phyloP scores from a whole-genome alignment of 2,329 filamentous ascomycete genomes.

The Zymoseptoria crescenta region DNA sequence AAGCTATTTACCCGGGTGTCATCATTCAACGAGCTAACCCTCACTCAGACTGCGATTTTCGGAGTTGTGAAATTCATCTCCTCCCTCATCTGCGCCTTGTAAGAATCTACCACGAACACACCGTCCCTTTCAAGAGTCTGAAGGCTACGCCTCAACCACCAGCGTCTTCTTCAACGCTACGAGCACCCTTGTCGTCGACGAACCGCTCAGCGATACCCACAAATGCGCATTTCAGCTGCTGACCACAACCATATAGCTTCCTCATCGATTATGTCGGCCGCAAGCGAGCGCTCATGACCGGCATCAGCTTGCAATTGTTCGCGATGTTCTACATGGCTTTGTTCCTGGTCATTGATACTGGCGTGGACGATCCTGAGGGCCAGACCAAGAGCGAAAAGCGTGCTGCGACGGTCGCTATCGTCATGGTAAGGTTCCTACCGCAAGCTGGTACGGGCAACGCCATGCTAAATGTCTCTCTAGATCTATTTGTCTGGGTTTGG shows the following conservation, averaged over 20 bases:
- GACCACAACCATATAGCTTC: too few species aligned
- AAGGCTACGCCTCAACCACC: too few species aligned
- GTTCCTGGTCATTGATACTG: conserved; percentile 51
- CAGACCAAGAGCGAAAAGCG: conserved; percentile 45
- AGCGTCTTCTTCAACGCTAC: too few species aligned
- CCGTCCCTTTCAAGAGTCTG: too few species aligned
- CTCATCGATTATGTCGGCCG: conserved; percentile 65
- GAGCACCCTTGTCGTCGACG: too few species aligned
- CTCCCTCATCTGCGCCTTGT: conserved; percentile 62
- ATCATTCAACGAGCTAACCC: too few species aligned
- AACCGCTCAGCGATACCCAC: too few species aligned
- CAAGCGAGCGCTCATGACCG: conserved; percentile 49
- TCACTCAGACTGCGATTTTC: conserved; percentile 67
- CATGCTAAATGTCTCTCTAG: neutral
- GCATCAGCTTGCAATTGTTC: conserved; percentile 33
- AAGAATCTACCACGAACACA: too few species aligned
- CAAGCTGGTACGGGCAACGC: neutral
- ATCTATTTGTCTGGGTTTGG: conserved; percentile 53
- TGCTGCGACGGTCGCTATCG: conserved; percentile 58
- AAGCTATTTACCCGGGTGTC: too few species aligned
- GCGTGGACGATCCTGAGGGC: conserved; percentile 43
- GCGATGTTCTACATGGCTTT: conserved; percentile 48
- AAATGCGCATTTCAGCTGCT: too few species aligned
- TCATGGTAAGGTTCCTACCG: conserved; percentile 21
- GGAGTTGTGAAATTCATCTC: conserved; percentile 65